Evolutionary conservation across 257 asterid genomes (phyloP).

Genomic region (Echites panduratus): DNA sequence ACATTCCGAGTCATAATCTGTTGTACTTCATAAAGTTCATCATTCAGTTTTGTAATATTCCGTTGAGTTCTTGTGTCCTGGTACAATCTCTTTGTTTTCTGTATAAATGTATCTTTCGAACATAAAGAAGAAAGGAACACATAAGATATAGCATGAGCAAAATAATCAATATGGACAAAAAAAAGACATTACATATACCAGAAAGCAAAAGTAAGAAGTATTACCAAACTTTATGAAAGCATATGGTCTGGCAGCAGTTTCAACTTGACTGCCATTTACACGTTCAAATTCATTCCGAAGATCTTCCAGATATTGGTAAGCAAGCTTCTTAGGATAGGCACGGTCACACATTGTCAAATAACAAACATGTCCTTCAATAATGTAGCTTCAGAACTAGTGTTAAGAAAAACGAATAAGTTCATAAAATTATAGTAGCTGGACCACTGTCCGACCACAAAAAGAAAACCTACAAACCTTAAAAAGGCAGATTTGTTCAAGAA

Average conservation of each 20-base stretch:
- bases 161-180: conserved; percentile 2
- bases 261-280: conserved; percentile 74
- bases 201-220: conserved; percentile 15
- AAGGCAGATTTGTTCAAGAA: background rate
- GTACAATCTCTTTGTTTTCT: conserved; percentile 83
- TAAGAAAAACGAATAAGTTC: conserved; percentile 34
- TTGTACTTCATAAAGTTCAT: conserved; percentile 98
- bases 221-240: conserved; percentile 93
- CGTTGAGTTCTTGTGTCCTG: conserved; percentile 96
- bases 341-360: conserved; percentile 96
- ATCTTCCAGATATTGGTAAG: conserved; percentile 92
- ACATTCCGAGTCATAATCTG: conserved; percentile 99
- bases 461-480: background rate
- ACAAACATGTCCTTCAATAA: conserved; percentile 86
- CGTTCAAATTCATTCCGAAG: conserved; percentile 90
- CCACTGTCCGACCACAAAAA: background rate
- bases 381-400: conserved; percentile 53
- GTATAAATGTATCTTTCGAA: conserved; percentile 72
- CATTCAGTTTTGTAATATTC: conserved; percentile 82
- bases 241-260: conserved; percentile 98
- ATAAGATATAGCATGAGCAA: conserved; percentile 11
- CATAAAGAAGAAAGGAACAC: conserved; percentile 6
- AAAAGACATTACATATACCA: background rate
- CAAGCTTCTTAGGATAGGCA: conserved; percentile 88
- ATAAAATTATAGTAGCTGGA: background rate